Evolutionary conservation across 2,329 filamentous ascomycete genomes (phyloP).

Genomic region (Colletotrichum liriopes): DNA sequence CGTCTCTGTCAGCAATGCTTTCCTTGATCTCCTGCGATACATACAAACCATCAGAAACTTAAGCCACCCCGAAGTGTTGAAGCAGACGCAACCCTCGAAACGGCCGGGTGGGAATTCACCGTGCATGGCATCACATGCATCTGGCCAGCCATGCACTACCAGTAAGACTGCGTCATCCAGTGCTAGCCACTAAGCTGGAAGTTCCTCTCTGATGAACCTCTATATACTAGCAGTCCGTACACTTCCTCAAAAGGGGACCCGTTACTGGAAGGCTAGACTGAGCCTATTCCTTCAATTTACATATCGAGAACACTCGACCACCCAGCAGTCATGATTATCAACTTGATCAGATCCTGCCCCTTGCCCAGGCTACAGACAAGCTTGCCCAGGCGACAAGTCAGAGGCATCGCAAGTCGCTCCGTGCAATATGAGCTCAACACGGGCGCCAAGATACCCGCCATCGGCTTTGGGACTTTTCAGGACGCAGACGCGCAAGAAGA

Average conservation of each 20-base stretch:
- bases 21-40: background rate
- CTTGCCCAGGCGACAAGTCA: background rate
- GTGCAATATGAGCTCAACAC: constrained; percentile 43
- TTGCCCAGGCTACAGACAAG: background rate
- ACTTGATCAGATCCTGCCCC: background rate
- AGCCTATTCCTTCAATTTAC: too few relatives aligned
- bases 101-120: background rate
- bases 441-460: constrained; percentile 48
- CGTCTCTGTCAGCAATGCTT: background rate
- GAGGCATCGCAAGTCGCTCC: background rate
- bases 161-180: too few relatives aligned
- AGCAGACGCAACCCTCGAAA: background rate
- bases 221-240: too few relatives aligned
- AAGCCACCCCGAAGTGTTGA: too few relatives aligned
- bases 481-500: constrained; percentile 49
- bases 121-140: background rate
- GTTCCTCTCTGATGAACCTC: too few relatives aligned
- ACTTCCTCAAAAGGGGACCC: too few relatives aligned
- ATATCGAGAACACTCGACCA: too few relatives aligned
- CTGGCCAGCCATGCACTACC: too few relatives aligned
- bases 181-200: too few relatives aligned
- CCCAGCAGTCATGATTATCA: background rate
- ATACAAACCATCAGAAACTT: too few relatives aligned
- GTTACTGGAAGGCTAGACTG: too few relatives aligned
- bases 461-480: constrained; percentile 52